Evolutionary conservation across 2,329 filamentous ascomycete species (phyloP), one percentile per base, ranked within the genome.

Genomic region (Cercospora zeina): DNA sequence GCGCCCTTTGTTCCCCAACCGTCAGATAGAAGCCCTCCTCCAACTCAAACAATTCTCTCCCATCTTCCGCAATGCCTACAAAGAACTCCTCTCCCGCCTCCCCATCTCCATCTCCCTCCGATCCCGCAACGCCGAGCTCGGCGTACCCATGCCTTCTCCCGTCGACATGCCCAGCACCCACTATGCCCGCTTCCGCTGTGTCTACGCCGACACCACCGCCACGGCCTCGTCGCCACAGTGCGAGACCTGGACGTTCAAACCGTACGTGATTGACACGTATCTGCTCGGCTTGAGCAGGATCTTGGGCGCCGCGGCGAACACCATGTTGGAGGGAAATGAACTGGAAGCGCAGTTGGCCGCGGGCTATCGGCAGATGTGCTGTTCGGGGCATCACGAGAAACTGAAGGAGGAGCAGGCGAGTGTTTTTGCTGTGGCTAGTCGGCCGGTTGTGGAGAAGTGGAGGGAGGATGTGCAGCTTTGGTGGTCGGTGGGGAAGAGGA

Each of bases 171-270:
- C 56, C 16, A 62, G 56, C 33, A 57, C 59, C 14, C 58, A 62
- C 14, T 65, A 65, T 27, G 63, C 37, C 13, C 57, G 63, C 49
- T 61, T 60, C 27, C 63, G 61, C 30, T 65, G 63, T 37, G 55
- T 60, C 13, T 65, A 54, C 27, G 57, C 63, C 27, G 58, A 54
- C 16, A 51, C n/a, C 3, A 36, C 31, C 11, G 27, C 42, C 6
- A 8, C 14, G 13, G 56, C 49, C 42, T 19, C 47, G 4, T 54
- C 60, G 1, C 55, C 31, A 4, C 61, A 56, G 34, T 66, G 64
- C 54, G 53, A 58, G 45, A 62, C 62, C 4, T 66, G 62, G 64
- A 66, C 64, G 1, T 62, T 59, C 27, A 66, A 64, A 9, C 64
- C 64, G 1, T 66, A 64, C 11, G 53, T 62, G 4, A 62, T 50